Base-by-base conservation (phyloP, 108 stramenopile genomes). In the Conticribra weissflogii region DNA sequence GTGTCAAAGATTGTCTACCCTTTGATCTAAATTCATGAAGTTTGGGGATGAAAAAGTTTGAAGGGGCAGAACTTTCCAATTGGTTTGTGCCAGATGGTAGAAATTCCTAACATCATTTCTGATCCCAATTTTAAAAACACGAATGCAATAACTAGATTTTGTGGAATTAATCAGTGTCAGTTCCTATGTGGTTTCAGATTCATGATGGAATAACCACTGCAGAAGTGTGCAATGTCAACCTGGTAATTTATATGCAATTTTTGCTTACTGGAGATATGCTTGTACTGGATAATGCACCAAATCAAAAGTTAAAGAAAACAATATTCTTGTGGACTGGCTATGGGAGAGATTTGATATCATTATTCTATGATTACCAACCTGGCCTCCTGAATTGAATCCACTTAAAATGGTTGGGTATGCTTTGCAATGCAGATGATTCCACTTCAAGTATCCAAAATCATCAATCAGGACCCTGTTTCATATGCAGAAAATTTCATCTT, bases 271-370 rank as follows among this genome's bases (percentile, higher is more conserved):
- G 57, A 7, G 57, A 58, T 58, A 18, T 15, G 1, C 31, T 58
- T 19, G 32, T 58, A 2, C 33, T 58, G 57, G 57, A 58, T n/a
- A 58, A 58, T 31, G 57, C 57, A 2, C 31, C 57, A 58, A 58
- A 4, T 31, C 57, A 58, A 18, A 18, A 18, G 57, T 29, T n/a
- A 58, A 58, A 17, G 57, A 58, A n/a, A 58, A 58, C 19, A 1
- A 29, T 33, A 32, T 58, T 29, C 2, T 58, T 3, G 29, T 33
- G 30, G 57, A 58, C 16, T 58, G 57, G 57, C 19, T 58, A 31
- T 32, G 30, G 57, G 29, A 58, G 15, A 14, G 19, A 32, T 19
- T 31, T 58, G 7, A 31, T 28, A 31, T 58, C 19, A 33, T 58
- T 33, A 32, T 58, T 28, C 25, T 12, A 23, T 55, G 16, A n/a